phyloP scores from a whole-genome alignment of 345 rosid species.

The Bruguiera sexangula region DNA sequence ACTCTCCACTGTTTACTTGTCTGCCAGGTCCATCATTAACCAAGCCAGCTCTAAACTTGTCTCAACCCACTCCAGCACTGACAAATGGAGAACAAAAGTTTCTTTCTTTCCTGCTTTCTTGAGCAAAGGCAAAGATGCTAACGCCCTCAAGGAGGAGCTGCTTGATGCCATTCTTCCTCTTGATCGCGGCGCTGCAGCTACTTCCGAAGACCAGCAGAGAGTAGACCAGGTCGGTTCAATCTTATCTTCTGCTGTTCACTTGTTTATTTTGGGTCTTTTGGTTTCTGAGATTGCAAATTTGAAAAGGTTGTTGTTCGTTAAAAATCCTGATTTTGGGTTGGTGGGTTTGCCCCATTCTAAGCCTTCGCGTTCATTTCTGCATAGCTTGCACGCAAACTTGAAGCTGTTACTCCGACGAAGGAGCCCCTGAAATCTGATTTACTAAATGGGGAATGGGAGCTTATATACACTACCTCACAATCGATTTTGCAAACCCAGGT shows the following conservation, averaged over 20 bases:
- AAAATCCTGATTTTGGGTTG: background rate
- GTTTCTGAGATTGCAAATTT: background rate
- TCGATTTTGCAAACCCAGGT: constrained; percentile 85
- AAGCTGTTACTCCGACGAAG: constrained; percentile 70
- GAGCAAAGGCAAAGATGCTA: constrained; percentile 53
- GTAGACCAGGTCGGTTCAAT: constrained; percentile 56
- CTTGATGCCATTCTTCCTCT: constrained; percentile 69
- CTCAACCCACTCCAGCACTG: constrained; percentile 7
- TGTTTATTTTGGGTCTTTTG: background rate
- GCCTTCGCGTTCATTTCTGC: constrained; percentile 12
- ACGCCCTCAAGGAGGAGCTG: constrained; percentile 63
- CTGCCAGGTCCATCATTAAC: constrained; percentile 20
- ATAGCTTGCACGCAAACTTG: constrained; percentile 75
- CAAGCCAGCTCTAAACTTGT: constrained; percentile 17
- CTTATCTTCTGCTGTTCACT: background rate
- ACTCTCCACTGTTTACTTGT: constrained; percentile 15
- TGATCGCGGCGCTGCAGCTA: constrained; percentile 74
- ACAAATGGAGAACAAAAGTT: constrained; percentile 50
- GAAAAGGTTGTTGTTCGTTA: background rate
- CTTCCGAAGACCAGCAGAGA: constrained; percentile 68
- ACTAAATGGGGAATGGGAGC: constrained; percentile 90
- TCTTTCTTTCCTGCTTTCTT: constrained; percentile 82
- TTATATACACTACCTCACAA: constrained; percentile 77
- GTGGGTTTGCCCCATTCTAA: background rate
- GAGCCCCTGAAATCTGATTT: constrained; percentile 75